Evolutionary conservation across 441 rosid species (phyloP), one percentile per base, ranked within the genome.

Genomic region (Biscutella auriculata): DNA sequence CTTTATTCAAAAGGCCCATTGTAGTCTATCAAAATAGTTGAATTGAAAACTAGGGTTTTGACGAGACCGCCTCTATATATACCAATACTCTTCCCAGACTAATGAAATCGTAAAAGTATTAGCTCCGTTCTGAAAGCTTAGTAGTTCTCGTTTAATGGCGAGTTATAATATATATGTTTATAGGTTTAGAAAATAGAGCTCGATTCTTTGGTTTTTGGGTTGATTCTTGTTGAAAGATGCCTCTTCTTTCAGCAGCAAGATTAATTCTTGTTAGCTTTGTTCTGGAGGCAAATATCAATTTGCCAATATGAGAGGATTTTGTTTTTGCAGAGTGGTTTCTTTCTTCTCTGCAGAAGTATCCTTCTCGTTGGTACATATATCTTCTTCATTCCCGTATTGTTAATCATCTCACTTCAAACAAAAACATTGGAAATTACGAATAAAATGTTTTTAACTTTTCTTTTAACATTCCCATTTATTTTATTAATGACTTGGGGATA

Each of bases 221-320:
- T 9, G 25, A 12, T 10, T 19, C 0, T 25, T 34, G 3, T 6
- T 0, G 21, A 59, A 51, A 66, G 34, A 52, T 59, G 71, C 72
- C 73, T 62, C 73, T 42, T 62, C 68, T 68, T 68, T 68, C 72
- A 62, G 72, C 72, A 54, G 59, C 72, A 68, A 61, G 62, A 46
- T 67, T 17, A 3, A 2, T 61, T 25, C 67, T 68, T 68, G 72
- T 61, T 62, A 33, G 72, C 72, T 68, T 68, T 68, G 72, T 68
- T 68, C 67, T 68, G 59, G 72, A 56, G 67, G 67, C 67, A 33
- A 2, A 68, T 33, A 68, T 48, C 26, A 55, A 68, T 62, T 17
- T 6, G 6, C 53, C 63, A 25, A 28, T 15, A 12, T 34, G 68
- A 41, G 57, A 25, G 28, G 54, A 13, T 53, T 48, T 44, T 27